A percentile compares a stretch with the other conserved stretches of the same genome.
Evolutionary conservation across 257 asterid species (phyloP).

Genomic region (Forsythia viridissima): DNA sequence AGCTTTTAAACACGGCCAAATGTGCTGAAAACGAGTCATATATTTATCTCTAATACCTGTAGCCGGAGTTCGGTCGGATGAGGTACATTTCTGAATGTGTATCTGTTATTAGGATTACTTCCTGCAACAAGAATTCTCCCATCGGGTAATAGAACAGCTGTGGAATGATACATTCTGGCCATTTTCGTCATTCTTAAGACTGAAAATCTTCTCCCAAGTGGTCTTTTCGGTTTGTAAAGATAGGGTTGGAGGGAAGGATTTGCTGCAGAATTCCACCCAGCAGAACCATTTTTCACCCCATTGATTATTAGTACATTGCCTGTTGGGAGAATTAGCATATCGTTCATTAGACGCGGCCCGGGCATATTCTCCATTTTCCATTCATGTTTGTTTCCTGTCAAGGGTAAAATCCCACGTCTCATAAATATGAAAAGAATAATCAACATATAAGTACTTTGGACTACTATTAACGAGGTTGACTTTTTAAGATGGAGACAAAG

Average conservation of each 20-base stretch:
- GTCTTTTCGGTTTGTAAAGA: constrained; percentile 51
- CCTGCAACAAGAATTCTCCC: constrained; percentile 70
- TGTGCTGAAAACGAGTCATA: not conserved
- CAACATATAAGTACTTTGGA: not conserved
- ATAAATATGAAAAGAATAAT: not conserved
- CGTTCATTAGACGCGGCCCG: constrained; percentile 46
- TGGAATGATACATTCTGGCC: constrained; percentile 61
- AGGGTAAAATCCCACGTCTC: not conserved
- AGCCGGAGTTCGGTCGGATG: constrained; percentile 63
- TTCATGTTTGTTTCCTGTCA: constrained; percentile 33
- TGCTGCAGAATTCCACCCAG: constrained; percentile 44
- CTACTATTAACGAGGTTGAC: not conserved
- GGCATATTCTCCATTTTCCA: constrained; percentile 78
- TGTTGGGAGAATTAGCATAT: constrained; percentile 63
- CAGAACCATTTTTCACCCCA: constrained; percentile 50
- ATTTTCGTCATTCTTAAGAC: constrained; percentile 43
- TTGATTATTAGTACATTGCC: constrained; percentile 65
- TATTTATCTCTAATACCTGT: constrained; percentile 19
- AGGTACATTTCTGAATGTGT: constrained; percentile 32
- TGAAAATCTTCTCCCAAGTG: constrained; percentile 40
- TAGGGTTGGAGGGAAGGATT: constrained; percentile 49
- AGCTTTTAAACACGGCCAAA: not conserved
- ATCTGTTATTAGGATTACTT: constrained; percentile 51
- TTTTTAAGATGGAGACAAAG: not conserved
- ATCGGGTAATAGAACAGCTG: constrained; percentile 53